Evolutionary conservation across 768 basidiomycete species (phyloP), one percentile per base, ranked within the genome.

Genomic region (Megacollybia marginata): DNA sequence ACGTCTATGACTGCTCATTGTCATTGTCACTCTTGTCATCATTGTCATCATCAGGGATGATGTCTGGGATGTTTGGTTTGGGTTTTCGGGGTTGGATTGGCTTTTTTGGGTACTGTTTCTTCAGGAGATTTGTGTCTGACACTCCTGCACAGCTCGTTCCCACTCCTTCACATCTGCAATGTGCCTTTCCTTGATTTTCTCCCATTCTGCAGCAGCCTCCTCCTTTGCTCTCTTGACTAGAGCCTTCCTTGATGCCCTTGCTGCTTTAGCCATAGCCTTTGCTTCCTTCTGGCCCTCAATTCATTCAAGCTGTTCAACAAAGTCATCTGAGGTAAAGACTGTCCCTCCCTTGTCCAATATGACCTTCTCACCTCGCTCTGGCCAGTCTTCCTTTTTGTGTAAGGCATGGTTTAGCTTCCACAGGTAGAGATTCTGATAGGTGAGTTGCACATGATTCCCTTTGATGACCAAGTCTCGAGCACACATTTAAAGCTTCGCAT

Each of bases 381-480:
- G n/a, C n/a, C 49, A 51, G 5, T 55, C 53, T 46, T 61, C 57
- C 40, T 55, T 54, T 8, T 36, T 50, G 34, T 55, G 12, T 28
- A 61, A 50, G 7, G 60, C 35, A n/a, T 55, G 18, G 36, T 55
- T 57, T 33, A 55, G 43, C 43, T 55, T 61, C 31, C 42, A 15
- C 18, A 51, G 42, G 20, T 19, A 49, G n/a, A 50, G 7, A 49
- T 57, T 34, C 48, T 62, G 61, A 33, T 61, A 43, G 8, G 60
- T 46, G 9, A 61, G 42, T 40, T 54, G 52, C 2, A 60, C 60
- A 43, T 57, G 42, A 4, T 44, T n/a, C 2, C 44, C 35, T 44
- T 61, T 55, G 28, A 52, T 51, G 5, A 56, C 56, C 31, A 34
- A 49, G 9, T 57, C 33, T 15, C 45, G 52, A 9, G 52, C 56